Conservation (phyloP, 768 basidiomycete genomes). For the Mycena alexandri region DNA sequence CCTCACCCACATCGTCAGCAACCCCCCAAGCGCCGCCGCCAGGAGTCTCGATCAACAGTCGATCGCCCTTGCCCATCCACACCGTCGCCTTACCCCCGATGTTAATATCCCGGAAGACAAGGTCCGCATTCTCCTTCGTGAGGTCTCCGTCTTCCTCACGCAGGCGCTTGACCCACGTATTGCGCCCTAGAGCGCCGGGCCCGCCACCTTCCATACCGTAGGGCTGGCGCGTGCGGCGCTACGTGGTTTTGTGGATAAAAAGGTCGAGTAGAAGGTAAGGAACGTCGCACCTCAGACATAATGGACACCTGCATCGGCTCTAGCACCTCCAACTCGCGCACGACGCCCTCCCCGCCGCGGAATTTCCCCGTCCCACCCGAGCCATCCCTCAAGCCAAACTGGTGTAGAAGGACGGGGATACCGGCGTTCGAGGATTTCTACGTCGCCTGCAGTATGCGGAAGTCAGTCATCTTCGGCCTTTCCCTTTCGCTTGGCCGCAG, state of each 20-base stretch:
- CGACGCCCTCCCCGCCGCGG: constrained; percentile 87
- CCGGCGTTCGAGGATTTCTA: constrained; percentile 92
- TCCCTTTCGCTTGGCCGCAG: not conserved
- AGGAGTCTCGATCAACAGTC: constrained; percentile 86
- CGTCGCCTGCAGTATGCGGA: constrained; percentile 62
- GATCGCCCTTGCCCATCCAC: constrained; percentile 90
- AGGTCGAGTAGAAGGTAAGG: constrained; percentile 2
- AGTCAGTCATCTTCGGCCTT: not conserved
- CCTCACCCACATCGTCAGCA: constrained; percentile 42
- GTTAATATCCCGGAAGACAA: constrained; percentile 73
- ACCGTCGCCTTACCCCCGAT: constrained; percentile 92
- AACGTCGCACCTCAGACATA: constrained; percentile 75
- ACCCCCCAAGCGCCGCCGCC: constrained; percentile 92
- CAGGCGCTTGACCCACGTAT: constrained; percentile 87
- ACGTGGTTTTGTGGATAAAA: not conserved
- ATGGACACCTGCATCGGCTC: constrained; percentile 90
- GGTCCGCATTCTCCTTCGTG: constrained; percentile 51
- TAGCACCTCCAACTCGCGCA: constrained; percentile 86
- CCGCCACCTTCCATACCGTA: constrained; percentile 89
- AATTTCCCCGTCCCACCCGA: constrained; percentile 81
- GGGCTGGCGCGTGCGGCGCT: constrained; percentile 89
- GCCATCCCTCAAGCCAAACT: constrained; percentile 79
- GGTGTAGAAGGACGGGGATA: constrained; percentile 93
- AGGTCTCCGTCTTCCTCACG: constrained; percentile 78
- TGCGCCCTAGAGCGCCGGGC: constrained; percentile 77